Base-by-base conservation (phyloP, 768 basidiomycete species). In the Tylopilus vinaceipallidus region DNA sequence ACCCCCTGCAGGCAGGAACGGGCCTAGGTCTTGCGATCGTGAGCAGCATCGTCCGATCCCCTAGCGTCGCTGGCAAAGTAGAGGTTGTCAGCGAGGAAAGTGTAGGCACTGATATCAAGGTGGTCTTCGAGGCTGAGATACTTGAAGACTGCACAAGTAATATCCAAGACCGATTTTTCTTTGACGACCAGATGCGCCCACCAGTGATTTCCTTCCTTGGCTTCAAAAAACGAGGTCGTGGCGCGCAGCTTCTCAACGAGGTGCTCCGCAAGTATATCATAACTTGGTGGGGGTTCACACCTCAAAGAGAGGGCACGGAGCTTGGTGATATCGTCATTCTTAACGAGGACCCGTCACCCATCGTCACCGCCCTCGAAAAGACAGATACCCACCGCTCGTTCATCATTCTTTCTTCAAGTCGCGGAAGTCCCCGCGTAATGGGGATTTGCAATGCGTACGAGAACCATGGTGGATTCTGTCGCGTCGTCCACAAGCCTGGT, bases 21-120 rank as follows among this genome's bases (percentile, higher is more conserved):
- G 95, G 94, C 6, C 79, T 98, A 8, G 95, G 95, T 10, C 82
- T 97, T 20, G 94, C 95, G 27, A 97, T 98, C 56, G 95, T 97
- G 63, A 92, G 88, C 72, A 91, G 87, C 57, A 97, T 97, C 55
- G 81, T 95, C 32, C 82, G 81, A 14, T 91, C 91, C 3, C 84
- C 88, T 38, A 88, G 84, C 55, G 84, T 98, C 45, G 80, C 84
- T 23, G 95, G 95, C 39, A 92, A 92, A 60, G 88, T 97, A 33
- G 95, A 97, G 59, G 94, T 98, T 10, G 86, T 86, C 84, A 95
- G 91, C 53, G 85, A 89, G 55, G 94, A 95, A 70, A 89, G 83
- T 16, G 75, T 82, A 32, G 95, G 95, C 23, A 97, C 95, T 2
- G 92, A 95, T 65, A 93, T 97, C 67, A 89, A 88, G 58, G 82